These are phyloP conservation scores for Colletotrichum neosansevieriae DNA, from an alignment of 2,329 filamentous ascomycete species.

Conservation along the genomic window DNA sequence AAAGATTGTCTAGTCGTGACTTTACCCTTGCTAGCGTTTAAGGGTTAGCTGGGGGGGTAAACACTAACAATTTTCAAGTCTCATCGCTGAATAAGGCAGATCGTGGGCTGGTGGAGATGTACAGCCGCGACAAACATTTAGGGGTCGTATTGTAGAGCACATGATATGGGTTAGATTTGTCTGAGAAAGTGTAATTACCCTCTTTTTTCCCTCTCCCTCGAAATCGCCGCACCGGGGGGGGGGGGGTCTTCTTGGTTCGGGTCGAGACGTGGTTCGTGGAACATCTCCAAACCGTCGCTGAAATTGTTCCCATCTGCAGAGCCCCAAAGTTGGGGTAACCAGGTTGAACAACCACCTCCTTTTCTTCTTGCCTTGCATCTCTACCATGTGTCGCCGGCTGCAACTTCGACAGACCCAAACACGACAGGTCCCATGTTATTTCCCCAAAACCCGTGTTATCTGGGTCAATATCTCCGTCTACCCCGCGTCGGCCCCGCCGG, in stretches of 20 bases:
- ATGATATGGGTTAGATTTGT: too few relatives aligned
- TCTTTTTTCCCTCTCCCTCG: background rate
- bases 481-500: constrained; percentile 22
- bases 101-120: too few relatives aligned
- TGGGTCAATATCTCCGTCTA: constrained; percentile 34
- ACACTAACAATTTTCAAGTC: too few relatives aligned
- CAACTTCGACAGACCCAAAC: background rate
- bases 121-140: too few relatives aligned
- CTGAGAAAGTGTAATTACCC: too few relatives aligned
- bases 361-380: background rate
- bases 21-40: too few relatives aligned
- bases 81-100: too few relatives aligned
- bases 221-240: background rate
- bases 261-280: constrained; percentile 37
- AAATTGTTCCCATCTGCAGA: constrained; percentile 37
- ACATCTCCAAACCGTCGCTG: constrained; percentile 20
- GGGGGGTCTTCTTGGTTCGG: background rate
- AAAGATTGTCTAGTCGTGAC: too few relatives aligned
- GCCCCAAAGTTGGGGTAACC: constrained; percentile 33
- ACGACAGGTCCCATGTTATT: background rate
- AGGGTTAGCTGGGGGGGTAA: too few relatives aligned
- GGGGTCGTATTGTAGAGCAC: too few relatives aligned
- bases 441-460: constrained; percentile 1
- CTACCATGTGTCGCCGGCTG: constrained; percentile 1
- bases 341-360: constrained; percentile 11